A percentile compares a stretch with the other conserved stretches of the same genome.
These are phyloP conservation scores for Metschnikowia rubicola DNA, from an alignment of 805 yeast genomes.

Conservation along the genomic window DNA sequence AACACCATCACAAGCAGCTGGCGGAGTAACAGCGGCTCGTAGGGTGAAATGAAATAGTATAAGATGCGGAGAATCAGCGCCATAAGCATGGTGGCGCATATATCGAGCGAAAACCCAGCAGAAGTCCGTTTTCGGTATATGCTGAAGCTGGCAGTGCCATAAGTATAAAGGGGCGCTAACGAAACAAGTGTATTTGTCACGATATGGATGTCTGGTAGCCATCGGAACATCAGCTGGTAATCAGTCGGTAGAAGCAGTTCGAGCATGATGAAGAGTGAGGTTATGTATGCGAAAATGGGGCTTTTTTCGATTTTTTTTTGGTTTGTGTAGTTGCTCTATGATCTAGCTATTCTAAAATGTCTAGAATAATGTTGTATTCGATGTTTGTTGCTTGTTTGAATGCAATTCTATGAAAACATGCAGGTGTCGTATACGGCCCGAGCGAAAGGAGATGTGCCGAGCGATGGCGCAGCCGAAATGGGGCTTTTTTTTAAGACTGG, in stretches of 20 bases:
- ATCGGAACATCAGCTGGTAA: conserved; percentile 22
- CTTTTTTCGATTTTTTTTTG: too few relatives aligned
- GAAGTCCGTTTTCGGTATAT: conserved; percentile 63
- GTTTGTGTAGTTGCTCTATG: too few relatives aligned
- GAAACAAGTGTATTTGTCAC: conserved; percentile 65
- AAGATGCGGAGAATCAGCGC: conserved; percentile 70
- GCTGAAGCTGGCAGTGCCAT: conserved; percentile 75
- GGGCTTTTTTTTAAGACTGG: too few relatives aligned
- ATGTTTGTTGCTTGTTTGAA: too few relatives aligned
- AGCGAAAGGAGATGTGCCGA: too few relatives aligned
- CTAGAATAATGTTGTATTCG: too few relatives aligned
- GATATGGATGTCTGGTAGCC: conserved; percentile 43
- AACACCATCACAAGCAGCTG: conserved; percentile 85
- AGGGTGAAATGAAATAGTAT: conserved; percentile 77
- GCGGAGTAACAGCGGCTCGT: conserved; percentile 70
- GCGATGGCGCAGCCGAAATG: too few relatives aligned
- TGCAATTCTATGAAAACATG: too few relatives aligned
- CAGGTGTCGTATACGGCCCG: too few relatives aligned
- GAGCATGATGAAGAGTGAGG: background rate
- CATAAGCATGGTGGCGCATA: conserved; percentile 86
- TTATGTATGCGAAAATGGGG: too few relatives aligned
- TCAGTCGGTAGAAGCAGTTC: conserved; percentile 19
- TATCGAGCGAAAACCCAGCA: conserved; percentile 84
- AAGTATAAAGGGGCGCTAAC: conserved; percentile 81
- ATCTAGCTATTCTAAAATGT: too few relatives aligned